Evolutionary conservation across 495 filamentous ascomycete species (phyloP).

Genomic region (Neurospora hispaniola): DNA sequence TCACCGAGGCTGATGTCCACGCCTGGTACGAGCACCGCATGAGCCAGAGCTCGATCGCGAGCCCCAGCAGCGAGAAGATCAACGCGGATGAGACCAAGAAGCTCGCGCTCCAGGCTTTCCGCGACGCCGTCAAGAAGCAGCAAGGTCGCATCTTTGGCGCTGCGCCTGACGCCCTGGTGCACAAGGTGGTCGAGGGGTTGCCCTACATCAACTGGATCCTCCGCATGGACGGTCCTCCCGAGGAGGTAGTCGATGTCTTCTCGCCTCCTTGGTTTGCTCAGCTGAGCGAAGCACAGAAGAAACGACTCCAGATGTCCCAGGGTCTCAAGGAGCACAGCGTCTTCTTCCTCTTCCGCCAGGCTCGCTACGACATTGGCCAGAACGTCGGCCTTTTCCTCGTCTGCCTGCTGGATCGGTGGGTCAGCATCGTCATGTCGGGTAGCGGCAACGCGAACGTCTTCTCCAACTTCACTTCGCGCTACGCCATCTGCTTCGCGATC

Average conservation of each 20-base stretch:
- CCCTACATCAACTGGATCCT: slow-evolving; percentile 22
- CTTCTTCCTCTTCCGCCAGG: slow-evolving; percentile 20
- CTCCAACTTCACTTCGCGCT: slow-evolving; percentile 13
- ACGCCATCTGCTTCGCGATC: slow-evolving; percentile 20
- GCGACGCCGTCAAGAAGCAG: slow-evolving; percentile 1
- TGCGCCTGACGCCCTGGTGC: slow-evolving; percentile 2
- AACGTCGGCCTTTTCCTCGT: slow-evolving; percentile 22
- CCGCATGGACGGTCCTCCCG: slow-evolving; percentile 1
- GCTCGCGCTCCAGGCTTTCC: slow-evolving; percentile 10
- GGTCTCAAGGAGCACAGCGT: slow-evolving; percentile 24
- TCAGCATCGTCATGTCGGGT: slow-evolving; percentile 15
- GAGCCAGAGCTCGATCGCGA: slow-evolving; percentile 1
- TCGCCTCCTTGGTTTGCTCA: slow-evolving; percentile 19
- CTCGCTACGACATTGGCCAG: slow-evolving; percentile 16
- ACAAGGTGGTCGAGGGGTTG: slow-evolving; percentile 8
- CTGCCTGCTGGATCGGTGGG: slow-evolving; percentile 23
- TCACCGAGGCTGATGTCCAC: slow-evolving; percentile 38
- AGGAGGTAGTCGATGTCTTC: slow-evolving; percentile 5
- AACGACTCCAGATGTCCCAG: slow-evolving; percentile 15
- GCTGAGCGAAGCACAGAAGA: slow-evolving; percentile 14
- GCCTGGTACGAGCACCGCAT: slow-evolving; percentile 31
- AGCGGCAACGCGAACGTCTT: slow-evolving; percentile 8
- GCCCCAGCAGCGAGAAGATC: neutral
- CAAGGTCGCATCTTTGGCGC: neutral
- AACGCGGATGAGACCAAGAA: slow-evolving; percentile 2